Base-by-base conservation (phyloP, 148 eudicot species). In the Camellia japonica region DNA sequence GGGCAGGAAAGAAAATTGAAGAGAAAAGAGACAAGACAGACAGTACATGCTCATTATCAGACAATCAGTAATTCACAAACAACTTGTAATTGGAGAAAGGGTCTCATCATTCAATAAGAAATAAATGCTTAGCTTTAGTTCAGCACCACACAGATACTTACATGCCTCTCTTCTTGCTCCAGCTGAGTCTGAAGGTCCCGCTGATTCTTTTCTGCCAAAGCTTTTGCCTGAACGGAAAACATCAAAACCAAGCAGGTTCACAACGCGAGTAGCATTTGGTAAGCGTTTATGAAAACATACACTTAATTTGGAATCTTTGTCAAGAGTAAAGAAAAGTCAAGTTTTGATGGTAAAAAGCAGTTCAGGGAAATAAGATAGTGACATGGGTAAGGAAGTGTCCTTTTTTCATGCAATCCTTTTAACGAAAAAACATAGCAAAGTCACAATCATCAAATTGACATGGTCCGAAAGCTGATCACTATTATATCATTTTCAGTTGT, bases 81-180 rank as follows among this genome's bases (percentile, higher is more conserved):
- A 64, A 38, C 47, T 68, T 44, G 6, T 10, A 42, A 66, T 14
- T 54, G 52, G 44, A 41, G 44, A 64, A 74, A 81, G 16, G 59
- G 23, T 80, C 56, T 62, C 13, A 43, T n/a, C 64, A 19, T 38
- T 16, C 65, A 19, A 20, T 47, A 47, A 74, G 42, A 41, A 30
- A 43, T 23, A 47, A 41, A 41, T 73, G 67, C 15, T 62, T 69
- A 61, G 44, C 18, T 56, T n/a, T 38, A 68, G 65, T 12, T 63
- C 42, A 62, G 75, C 74, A 38, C 18, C 46, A 43, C 46, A 43
- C 10, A 75, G 56, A 64, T 70, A 86, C 94, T 86, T 86, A 94
- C 98, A 86, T 87, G 91, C 67, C 83, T 89, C 89, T 94, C 97
- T 74, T 94, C 95, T 80, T 88, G 97, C 87, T 94, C 98, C 85